phyloP scores from a whole-genome alignment of 2,329 filamentous ascomycete species.

The Aspergillus latus region DNA sequence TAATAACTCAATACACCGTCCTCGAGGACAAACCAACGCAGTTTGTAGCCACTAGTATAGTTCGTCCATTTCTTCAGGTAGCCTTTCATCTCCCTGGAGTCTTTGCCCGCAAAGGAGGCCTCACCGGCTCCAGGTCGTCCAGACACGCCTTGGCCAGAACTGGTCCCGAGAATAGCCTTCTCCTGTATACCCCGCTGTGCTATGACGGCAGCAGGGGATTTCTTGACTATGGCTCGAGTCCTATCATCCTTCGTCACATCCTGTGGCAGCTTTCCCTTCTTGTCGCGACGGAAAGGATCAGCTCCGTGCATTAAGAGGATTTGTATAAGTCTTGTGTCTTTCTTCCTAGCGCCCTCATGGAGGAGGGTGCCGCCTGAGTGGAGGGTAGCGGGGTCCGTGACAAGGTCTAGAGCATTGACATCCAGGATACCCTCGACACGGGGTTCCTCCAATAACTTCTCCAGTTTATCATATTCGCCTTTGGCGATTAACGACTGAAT shows the following conservation, averaged over 20 bases:
- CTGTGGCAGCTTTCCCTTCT: conserved; percentile 92
- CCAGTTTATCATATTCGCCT: conserved; percentile 73
- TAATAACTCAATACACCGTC: conserved; percentile 98
- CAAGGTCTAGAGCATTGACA: conserved; percentile 87
- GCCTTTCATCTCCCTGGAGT: conserved; percentile 95
- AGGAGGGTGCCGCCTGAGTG: conserved; percentile 87
- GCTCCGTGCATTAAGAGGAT: conserved; percentile 89
- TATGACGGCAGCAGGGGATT: conserved; percentile 88
- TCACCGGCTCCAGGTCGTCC: conserved; percentile 47
- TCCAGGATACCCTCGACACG: conserved; percentile 84
- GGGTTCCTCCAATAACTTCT: conserved; percentile 78
- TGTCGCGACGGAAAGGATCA: conserved; percentile 91
- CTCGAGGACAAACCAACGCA: conserved; percentile 96
- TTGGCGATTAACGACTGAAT: conserved; percentile 75
- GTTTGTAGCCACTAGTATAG: conserved; percentile 93
- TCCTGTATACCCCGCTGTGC: conserved; percentile 96
- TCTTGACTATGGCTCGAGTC: conserved; percentile 84
- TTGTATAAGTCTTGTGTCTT: conserved; percentile 83
- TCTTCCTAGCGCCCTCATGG: conserved; percentile 88
- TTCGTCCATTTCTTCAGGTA: conserved; percentile 99
- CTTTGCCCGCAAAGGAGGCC: conserved; percentile 67
- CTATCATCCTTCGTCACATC: conserved; percentile 94
- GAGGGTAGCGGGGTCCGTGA: conserved; percentile 73
- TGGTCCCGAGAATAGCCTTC: conserved; percentile 87
- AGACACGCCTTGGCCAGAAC: conserved; percentile 57